Evolutionary conservation across 2,329 filamentous ascomycete genomes (phyloP), one percentile per base, ranked within the genome.

Genomic region (Peltaster fructicola): DNA sequence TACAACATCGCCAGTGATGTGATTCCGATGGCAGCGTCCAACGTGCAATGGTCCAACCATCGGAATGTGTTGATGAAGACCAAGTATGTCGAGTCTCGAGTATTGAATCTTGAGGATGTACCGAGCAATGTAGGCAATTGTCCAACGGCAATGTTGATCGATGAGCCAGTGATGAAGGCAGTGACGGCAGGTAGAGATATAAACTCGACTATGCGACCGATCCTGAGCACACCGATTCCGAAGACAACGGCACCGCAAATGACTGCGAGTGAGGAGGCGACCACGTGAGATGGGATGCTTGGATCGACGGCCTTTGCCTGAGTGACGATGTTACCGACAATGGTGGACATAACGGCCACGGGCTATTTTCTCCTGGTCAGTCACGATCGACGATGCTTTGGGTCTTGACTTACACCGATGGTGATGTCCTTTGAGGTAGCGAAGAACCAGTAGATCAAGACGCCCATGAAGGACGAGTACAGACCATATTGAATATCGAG

Each of bases 371-470:
- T 24, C 9, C 3, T 9, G 10, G 17, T 24, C n/a, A 11, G 14
- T n/a, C n/a, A n/a, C n/a, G n/a, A n/a, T n/a, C n/a, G n/a, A n/a
- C n/a, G n/a, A n/a, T n/a, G n/a, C n/a, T n/a, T n/a, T n/a, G n/a
- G n/a, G n/a, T n/a, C n/a, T n/a, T n/a, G 2, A 65, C 73, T 54
- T 61, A 79, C 75, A 9, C 85, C 85, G 29, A 95, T 95, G 7
- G 85, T 93, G 44, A 98, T 95, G 51, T 98, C 85, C 48, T 95
- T 98, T 8, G 85, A 93, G 0, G 88, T 98, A 16, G 84, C 88
- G 44, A 95, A 95, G 46, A 93, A 77, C 85, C 85, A 95, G 54
- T 98, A 98, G 32, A 92, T 63, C 34, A 92, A 51, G 9, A 91
- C 84, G 24, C 85, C 88, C 65, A 93, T 88, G 47, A 98, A 95